Base-by-base conservation (phyloP, 2,329 filamentous ascomycete species). In the Aspergillus fructus region DNA sequence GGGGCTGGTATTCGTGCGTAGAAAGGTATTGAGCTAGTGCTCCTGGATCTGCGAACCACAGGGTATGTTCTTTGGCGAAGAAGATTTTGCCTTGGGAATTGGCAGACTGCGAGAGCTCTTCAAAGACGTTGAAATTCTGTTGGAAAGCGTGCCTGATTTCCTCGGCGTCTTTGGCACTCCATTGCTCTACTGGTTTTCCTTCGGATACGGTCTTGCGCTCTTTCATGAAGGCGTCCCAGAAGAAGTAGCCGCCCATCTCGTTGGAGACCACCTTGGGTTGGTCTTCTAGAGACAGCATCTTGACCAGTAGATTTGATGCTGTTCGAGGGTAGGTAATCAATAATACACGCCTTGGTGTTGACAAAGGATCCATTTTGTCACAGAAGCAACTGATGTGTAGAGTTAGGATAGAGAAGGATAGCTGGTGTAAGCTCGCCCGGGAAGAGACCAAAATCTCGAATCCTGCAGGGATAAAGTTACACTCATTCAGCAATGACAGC, bases 61-160 rank as follows among this genome's bases (percentile, higher is more conserved):
- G 63, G 19, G 66, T 64, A 33, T 76, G 74, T 51, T 76, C 74
- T 55, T 76, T 76, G 33, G 67, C 58, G 51, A 74, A 73, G 21
- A 70, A 59, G 33, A 62, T 62, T 49, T 72, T 71, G 30, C 63
- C 61, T 15, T 66, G 52, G 1, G 50, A 42, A 34, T 63, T 47
- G 5, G 72, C 70, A 2, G 48, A 27, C 3, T 60, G 41, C 2
- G 67, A 51, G 40, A 58, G 57, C 8, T 64, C 59, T 42, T 73
- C 65, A 13, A 75, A 49, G 1, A 55, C 50, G 30, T 70, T 58
- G 30, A 71, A 58, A 23, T 64, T 66, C 4, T 42, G 27, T 51
- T 74, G 69, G 57, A 65, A 71, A 23, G n/a, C 33, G 0, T 55
- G 41, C 39, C 61, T 60, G 17, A 68, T 54, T 17, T 63, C 34